Evolutionary conservation across 257 asterid genomes (phyloP), one percentile per base, ranked within the genome.

Genomic region (Penstemon newberryi): DNA sequence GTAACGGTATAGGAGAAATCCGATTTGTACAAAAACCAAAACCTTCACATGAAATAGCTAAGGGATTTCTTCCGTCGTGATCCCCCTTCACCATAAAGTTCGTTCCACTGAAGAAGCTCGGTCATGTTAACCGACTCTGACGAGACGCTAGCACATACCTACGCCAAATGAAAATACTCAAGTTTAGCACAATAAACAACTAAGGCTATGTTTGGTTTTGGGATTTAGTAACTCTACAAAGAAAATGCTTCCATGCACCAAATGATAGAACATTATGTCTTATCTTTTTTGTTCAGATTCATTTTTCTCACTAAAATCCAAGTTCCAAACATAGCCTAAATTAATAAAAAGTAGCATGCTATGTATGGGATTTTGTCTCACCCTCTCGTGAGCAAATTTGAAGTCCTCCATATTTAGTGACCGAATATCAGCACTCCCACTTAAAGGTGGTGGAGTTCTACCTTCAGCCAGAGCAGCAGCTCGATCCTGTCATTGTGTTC

Each of bases 331-430:
- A 25, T 25, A 25, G 33, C 33, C 33, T 25, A 7, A 54, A 36
- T 15, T 1, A 33, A 8, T 5, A 5, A 6, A 65, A 56, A 42
- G 18, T 40, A 43, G 5, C 11, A 54, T 8, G 11, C 42, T 3
- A 56, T 8, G 1, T 0, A 1, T 9, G 33, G 13, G 12, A 42
- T 10, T 59, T 47, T 13, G 8, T 56, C 89, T 82, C 60, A 90
- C 98, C 85, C 76, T 84, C 15, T 90, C 95, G 42, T 85, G 97
- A 70, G 98, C 98, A 71, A 78, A 78, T 75, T 72, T 90, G 75
- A 92, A 90, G 85, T 92, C 98, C 38, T 86, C 97, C 78, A 79
- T 69, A 67, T 75, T 86, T 60, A 90, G 65, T 0, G 98, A 76
- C 47, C 98, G 90, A 56, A 90, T 87, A 78, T 92, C 97, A 38